phyloP scores from a whole-genome alignment of 2,329 filamentous ascomycete genomes.

The Trichoderma atroviride region DNA sequence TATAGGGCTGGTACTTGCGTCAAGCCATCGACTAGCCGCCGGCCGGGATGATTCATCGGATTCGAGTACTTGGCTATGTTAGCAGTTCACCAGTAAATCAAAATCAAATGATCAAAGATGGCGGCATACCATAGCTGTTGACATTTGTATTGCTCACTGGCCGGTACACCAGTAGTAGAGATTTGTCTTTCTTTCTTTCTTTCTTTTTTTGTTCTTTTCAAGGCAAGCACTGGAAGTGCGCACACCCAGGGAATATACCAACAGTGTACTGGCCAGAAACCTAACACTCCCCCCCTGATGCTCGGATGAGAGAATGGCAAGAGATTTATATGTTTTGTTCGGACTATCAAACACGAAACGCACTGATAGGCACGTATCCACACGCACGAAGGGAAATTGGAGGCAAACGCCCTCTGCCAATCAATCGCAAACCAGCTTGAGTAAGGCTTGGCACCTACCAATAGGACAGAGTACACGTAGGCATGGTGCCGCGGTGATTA shows the following conservation, averaged over 20 bases:
- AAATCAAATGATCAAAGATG: not conserved
- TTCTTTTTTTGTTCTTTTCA: too few species aligned
- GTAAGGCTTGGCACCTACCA: too few species aligned
- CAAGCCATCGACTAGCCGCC: not conserved
- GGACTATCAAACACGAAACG: too few species aligned
- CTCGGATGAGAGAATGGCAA: too few species aligned
- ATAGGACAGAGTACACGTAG: too few species aligned
- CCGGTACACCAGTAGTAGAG: not conserved
- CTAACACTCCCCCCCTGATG: not conserved
- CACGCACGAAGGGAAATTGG: too few species aligned
- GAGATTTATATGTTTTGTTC: too few species aligned
- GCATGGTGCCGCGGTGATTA: too few species aligned
- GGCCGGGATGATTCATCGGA: not conserved
- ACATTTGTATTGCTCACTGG: not conserved
- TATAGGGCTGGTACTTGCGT: not conserved
- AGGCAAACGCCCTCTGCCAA: too few species aligned
- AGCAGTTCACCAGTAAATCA: not conserved
- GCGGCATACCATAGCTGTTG: not conserved
- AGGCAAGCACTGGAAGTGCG: too few species aligned
- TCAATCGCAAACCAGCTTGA: too few species aligned
- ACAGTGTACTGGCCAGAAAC: not conserved
- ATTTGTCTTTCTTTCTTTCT: not conserved
- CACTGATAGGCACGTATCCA: too few species aligned
- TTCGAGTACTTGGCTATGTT: not conserved
- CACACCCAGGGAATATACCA: not conserved